Evolutionary conservation across 768 basidiomycete species (phyloP).

Genomic region (Xerocomus brunneocitrinus): DNA sequence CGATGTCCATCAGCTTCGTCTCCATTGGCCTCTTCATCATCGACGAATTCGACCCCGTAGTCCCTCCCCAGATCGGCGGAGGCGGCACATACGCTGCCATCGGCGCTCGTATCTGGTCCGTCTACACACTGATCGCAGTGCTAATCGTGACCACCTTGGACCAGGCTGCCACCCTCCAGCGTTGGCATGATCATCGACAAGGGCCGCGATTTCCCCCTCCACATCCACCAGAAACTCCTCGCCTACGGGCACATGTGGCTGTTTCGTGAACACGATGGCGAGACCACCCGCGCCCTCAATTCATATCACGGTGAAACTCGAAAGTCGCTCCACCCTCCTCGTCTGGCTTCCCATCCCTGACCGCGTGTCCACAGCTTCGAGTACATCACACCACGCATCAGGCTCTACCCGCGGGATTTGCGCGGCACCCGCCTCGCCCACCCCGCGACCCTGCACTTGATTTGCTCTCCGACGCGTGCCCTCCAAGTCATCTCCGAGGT

Average conservation of each 20-base stretch:
- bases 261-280: constrained; percentile 54
- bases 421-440: constrained; percentile 45
- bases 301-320: constrained; percentile 69
- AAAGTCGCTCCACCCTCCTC: constrained; percentile 42
- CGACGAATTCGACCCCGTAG: neutral
- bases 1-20: constrained; percentile 39
- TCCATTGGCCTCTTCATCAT: constrained; percentile 91
- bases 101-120: constrained; percentile 77
- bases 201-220: constrained; percentile 68
- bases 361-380: constrained; percentile 51
- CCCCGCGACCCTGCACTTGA: constrained; percentile 67
- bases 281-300: constrained; percentile 74
- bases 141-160: neutral
- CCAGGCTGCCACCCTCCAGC: constrained; percentile 58
- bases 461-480: constrained; percentile 78
- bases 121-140: neutral
- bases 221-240: constrained; percentile 51
- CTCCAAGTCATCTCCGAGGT: constrained; percentile 63
- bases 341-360: constrained; percentile 5
- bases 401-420: constrained; percentile 69
- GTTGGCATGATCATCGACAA: constrained; percentile 84
- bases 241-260: constrained; percentile 75
- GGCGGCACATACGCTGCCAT: constrained; percentile 81
- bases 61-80: constrained; percentile 65
- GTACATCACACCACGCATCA: constrained; percentile 69